Evolutionary conservation across 805 yeast species (phyloP), one percentile per base, ranked within the genome.

Genomic region (Sugiyamaella boreocaroliniensis): DNA sequence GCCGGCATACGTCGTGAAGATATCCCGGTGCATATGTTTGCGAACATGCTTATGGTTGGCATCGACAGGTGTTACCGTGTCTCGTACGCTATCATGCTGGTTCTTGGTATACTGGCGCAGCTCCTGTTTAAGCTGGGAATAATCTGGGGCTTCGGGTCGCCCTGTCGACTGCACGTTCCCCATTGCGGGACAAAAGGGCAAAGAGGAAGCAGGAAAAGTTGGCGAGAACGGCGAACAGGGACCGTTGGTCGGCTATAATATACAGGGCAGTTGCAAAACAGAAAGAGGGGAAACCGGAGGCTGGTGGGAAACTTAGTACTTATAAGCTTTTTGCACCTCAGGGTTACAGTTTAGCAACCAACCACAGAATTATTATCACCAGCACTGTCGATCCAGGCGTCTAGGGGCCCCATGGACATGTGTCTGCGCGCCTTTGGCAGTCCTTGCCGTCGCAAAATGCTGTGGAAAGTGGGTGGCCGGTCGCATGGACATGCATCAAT

Each of bases 21-120:
- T 59, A 43, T 61, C 65, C 8, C 65, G 53, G 45, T 61, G 65
- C 34, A 61, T 58, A 43, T 50, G 58, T 49, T 55, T 54, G 11
- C 64, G 49, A 4, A 61, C 49, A 19, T 48, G 48, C 8, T 32
- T 32, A 32, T 32, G 37, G 37, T 32, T 32, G 4, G 37, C n/a
- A 14, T 4, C 11, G 37, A 14, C n/a, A 4, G 37, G 37, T 14
- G 37, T 9, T 10, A 9, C n/a, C 4, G 37, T 5, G n/a, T 32
- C n/a, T 4, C 37, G 37, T 9, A 11, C 37, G 37, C 37, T 32
- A 14, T 10, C n/a, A 9, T 32, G 37, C 11, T 32, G 37, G 37
- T 32, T 32, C 37, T 32, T 32, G 37, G 37, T 32, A 14, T 32
- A 32, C n/a, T 32, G 12, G n/a, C 12, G 12, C 3, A 32, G 37